A percentile compares a stretch with the other conserved stretches of the same genome.
These are phyloP conservation scores for Phaeosphaeria sp. DNA, from an alignment of 2,329 filamentous ascomycete species.

Conservation along the genomic window DNA sequence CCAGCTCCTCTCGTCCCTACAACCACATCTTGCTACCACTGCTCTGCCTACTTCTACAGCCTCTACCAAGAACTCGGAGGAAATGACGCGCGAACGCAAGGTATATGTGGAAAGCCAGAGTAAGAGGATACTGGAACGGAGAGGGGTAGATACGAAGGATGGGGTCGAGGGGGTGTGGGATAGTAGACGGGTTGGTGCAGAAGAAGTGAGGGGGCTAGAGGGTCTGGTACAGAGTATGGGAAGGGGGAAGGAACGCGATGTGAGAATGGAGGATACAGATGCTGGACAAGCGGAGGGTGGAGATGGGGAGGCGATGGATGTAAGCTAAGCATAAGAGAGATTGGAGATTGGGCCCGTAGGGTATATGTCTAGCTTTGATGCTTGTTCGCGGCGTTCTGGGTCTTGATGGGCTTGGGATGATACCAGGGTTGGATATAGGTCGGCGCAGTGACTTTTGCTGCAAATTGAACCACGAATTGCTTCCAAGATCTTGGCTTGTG, in stretches of 20 bases:
- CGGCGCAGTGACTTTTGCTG: not conserved
- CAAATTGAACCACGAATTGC: not conserved
- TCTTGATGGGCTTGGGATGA: conserved; percentile 5
- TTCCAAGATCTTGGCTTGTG: not conserved
- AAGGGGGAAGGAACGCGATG: conserved; percentile 5
- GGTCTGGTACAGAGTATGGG: conserved; percentile 27
- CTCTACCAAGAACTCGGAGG: conserved; percentile 27
- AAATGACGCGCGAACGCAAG: conserved; percentile 70
- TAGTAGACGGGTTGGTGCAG: conserved; percentile 26
- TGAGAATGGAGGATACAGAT: not conserved
- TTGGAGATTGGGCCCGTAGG: not conserved
- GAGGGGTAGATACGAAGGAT: conserved; percentile 65
- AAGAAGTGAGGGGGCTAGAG: conserved; percentile 42
- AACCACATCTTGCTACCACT: conserved; percentile 65
- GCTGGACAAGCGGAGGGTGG: conserved; percentile 6
- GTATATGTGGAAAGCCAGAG: conserved; percentile 86
- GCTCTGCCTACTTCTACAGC: conserved; percentile 28
- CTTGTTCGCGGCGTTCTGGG: not conserved
- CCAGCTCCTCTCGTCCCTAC: conserved; percentile 69
- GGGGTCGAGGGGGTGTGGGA: conserved; percentile 43
- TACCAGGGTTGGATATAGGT: conserved; percentile 4
- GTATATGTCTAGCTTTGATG: not conserved
- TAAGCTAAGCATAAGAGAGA: conserved; percentile 10
- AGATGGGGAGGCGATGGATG: conserved; percentile 35
- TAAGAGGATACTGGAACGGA: conserved; percentile 75